These are phyloP conservation scores for Pseudogymnoascus sp. DNA, from an alignment of 2,329 filamentous ascomycete species.

Conservation along the genomic window DNA sequence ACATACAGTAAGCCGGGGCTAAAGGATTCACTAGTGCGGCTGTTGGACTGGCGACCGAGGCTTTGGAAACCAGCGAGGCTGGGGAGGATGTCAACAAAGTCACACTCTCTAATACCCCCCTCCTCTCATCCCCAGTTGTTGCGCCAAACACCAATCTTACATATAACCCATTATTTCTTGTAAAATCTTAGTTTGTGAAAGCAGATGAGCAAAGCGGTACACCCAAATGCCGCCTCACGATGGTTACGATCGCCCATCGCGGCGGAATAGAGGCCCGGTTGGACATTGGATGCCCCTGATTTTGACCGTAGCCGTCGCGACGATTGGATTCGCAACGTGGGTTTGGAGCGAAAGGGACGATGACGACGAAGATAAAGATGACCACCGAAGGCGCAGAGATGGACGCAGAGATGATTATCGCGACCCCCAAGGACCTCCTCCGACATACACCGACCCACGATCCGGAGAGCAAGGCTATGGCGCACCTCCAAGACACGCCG, in stretches of 20 bases:
- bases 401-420: conserved; percentile 45
- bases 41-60: conserved; percentile 13
- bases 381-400: conserved; percentile 45
- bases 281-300: conserved; percentile 86
- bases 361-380: conserved; percentile 60
- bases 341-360: conserved; percentile 84
- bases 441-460: conserved; percentile 36
- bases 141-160: conserved; percentile 10
- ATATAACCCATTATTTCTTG: not conserved
- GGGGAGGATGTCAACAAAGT: conserved; percentile 2
- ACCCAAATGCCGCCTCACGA: conserved; percentile 59
- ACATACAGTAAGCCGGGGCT: conserved; percentile 4
- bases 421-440: conserved; percentile 36
- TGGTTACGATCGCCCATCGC: conserved; percentile 41
- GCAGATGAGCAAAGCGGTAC: conserved; percentile 11
- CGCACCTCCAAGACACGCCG: conserved; percentile 31
- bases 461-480: conserved; percentile 39
- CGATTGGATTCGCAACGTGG: conserved; percentile 82
- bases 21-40: conserved; percentile 8
- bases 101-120: not conserved
- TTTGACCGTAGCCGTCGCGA: conserved; percentile 80
- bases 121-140: not conserved
- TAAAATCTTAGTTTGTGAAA: conserved; percentile 6
- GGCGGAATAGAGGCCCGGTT: conserved; percentile 53
- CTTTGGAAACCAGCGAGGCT: conserved; percentile 12